Evolutionary conservation across 1,284 basidiomycete species (phyloP).

Genomic region (Cryptococcus sp.): DNA sequence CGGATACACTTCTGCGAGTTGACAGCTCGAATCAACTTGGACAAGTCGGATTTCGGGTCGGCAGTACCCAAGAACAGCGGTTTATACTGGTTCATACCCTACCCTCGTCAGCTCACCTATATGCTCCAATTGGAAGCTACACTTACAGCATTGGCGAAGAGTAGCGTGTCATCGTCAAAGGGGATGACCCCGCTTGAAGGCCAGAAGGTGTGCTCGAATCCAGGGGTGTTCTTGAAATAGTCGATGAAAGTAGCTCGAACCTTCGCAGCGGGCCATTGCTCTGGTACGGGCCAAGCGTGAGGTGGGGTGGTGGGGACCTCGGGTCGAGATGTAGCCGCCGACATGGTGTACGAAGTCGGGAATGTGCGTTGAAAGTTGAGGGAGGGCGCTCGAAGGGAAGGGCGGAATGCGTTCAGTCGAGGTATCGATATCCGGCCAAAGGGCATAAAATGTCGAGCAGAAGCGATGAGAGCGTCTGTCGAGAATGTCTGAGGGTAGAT

Average conservation of each 20-base stretch:
- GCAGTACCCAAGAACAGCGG: conserved; percentile 93
- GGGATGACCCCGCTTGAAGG: conserved; percentile 92
- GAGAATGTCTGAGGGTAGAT: too few species aligned
- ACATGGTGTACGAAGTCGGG: conserved; percentile 13
- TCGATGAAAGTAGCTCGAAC: conserved; percentile 70
- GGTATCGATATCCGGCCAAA: conserved; percentile 2
- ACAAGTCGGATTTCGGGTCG: conserved; percentile 82
- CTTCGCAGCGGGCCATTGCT: conserved; percentile 62
- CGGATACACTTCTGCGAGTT: conserved; percentile 98
- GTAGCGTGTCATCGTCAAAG: conserved; percentile 91
- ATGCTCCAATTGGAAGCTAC: not conserved
- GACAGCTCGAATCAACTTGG: conserved; percentile 84
- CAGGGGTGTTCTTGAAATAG: conserved; percentile 64
- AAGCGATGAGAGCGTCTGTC: not conserved
- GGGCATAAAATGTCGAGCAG: conserved; percentile 4
- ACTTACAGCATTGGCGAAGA: conserved; percentile 86
- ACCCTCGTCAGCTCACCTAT: not conserved
- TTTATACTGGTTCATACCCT: conserved; percentile 98
- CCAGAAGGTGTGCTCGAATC: conserved; percentile 74
- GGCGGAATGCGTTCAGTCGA: too few species aligned
- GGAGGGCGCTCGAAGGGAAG: too few species aligned
- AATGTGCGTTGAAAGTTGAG: too few species aligned
- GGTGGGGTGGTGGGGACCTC: conserved; percentile 35
- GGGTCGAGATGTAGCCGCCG: conserved; percentile 26
- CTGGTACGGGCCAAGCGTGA: conserved; percentile 42